phyloP scores from a whole-genome alignment of 805 yeast species.

The Cyberlindnera sargentensis region DNA sequence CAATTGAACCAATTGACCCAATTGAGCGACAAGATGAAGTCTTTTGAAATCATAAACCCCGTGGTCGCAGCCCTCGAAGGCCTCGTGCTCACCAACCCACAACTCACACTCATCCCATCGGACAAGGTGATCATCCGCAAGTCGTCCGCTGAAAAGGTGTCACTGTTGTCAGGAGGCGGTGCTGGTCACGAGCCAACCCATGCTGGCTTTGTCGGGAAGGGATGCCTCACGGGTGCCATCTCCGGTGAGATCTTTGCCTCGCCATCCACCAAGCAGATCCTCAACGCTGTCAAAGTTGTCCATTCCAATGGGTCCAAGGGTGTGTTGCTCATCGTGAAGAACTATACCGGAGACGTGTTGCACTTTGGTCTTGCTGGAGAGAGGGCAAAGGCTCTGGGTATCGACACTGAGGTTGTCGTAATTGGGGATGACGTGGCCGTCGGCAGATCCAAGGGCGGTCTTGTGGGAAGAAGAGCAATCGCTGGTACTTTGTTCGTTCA shows the following conservation, averaged over 20 bases:
- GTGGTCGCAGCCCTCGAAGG: slow-evolving; percentile 32
- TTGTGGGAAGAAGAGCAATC: slow-evolving; percentile 91
- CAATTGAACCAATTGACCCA: background rate
- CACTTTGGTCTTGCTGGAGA: slow-evolving; percentile 93
- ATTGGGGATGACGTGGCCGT: slow-evolving; percentile 94
- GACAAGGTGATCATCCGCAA: slow-evolving; percentile 32
- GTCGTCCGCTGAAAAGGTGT: slow-evolving; percentile 41
- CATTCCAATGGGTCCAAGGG: slow-evolving; percentile 44
- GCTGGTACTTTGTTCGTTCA: slow-evolving; percentile 90
- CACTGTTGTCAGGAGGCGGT: slow-evolving; percentile 87
- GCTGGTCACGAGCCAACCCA: slow-evolving; percentile 95
- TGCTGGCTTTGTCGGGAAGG: slow-evolving; percentile 84
- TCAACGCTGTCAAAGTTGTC: slow-evolving; percentile 48
- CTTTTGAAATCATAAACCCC: slow-evolving; percentile 34
- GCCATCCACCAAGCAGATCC: slow-evolving; percentile 86
- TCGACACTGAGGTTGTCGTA: slow-evolving; percentile 61
- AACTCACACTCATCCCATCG: slow-evolving; percentile 28
- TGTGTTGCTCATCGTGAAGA: slow-evolving; percentile 74
- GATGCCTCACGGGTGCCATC: slow-evolving; percentile 79
- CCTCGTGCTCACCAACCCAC: slow-evolving; percentile 31
- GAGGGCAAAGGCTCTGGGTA: slow-evolving; percentile 74
- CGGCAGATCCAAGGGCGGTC: slow-evolving; percentile 80
- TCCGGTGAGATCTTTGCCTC: slow-evolving; percentile 92
- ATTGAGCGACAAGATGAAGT: slow-evolving; percentile 17
- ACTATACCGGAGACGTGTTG: slow-evolving; percentile 90